phyloP scores from a whole-genome alignment of 2,329 filamentous ascomycete genomes.

The Domatiomyces catenatus region DNA sequence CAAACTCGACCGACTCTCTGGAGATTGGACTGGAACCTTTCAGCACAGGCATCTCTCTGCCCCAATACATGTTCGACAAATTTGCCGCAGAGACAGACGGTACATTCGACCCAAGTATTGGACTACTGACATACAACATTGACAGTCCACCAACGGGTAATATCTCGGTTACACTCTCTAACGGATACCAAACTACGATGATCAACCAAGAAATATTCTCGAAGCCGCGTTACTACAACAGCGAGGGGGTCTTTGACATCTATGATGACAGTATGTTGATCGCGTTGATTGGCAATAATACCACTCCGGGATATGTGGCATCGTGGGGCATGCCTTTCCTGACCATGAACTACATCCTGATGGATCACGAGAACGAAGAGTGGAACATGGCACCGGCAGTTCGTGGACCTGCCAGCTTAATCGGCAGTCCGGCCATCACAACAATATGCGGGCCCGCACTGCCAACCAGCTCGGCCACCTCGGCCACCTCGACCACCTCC shows the following conservation, averaged over 20 bases:
- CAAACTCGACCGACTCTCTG: conserved; percentile 9
- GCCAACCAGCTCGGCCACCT: neutral
- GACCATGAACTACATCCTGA: conserved; percentile 16
- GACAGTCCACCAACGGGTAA: conserved; percentile 9
- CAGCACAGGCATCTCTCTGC: conserved; percentile 7
- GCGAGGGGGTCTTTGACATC: conserved; percentile 9
- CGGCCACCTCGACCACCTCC: too few relatives aligned
- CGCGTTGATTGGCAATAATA: conserved; percentile 5
- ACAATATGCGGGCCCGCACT: neutral
- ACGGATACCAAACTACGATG: conserved; percentile 13
- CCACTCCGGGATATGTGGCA: conserved; percentile 7
- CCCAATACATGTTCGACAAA: conserved; percentile 11
- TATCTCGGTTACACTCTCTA: conserved; percentile 10
- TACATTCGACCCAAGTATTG: conserved; percentile 3
- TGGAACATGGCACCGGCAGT: conserved; percentile 14
- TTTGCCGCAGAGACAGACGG: conserved; percentile 7
- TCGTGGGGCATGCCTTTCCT: conserved; percentile 14
- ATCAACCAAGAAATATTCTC: conserved; percentile 13
- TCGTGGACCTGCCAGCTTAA: conserved; percentile 3
- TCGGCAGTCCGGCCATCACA: neutral
- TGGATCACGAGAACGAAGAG: conserved; percentile 9
- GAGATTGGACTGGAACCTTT: conserved; percentile 10
- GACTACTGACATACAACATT: conserved; percentile 4
- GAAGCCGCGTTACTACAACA: conserved; percentile 10
- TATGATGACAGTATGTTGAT: conserved; percentile 8